Conservation (phyloP, 306 rosid genomes). For the Quercus variabilis region DNA sequence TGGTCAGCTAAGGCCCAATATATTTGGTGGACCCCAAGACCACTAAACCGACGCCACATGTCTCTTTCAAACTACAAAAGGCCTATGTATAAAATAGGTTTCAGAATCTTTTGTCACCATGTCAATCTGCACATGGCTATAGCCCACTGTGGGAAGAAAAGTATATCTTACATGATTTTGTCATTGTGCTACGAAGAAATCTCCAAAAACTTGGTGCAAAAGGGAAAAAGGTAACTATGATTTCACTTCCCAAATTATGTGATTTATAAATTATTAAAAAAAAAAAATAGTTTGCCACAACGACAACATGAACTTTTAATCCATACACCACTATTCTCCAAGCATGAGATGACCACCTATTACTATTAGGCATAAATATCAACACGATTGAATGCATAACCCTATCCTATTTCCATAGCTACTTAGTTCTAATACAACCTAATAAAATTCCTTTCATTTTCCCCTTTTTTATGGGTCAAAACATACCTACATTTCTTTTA, state of each 20-base stretch:
- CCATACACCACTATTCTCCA: no score
- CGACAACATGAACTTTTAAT: neutral
- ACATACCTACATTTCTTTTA: neutral
- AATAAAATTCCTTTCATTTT: neutral
- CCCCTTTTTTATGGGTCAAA: neutral
- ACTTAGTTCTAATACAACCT: conserved; percentile 13
- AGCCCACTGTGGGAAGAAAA: conserved; percentile 22
- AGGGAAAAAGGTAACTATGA: neutral
- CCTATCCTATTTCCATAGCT: neutral
- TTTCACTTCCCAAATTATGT: neutral
- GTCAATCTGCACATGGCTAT: conserved; percentile 60
- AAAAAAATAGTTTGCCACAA: neutral
- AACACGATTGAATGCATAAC: neutral
- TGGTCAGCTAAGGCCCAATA: conserved; percentile 27
- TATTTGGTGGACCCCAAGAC: conserved; percentile 33
- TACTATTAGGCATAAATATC: neutral
- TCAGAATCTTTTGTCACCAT: conserved; percentile 16
- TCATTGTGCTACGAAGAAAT: conserved; percentile 35
- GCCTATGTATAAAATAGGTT: neutral
- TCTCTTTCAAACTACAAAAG: neutral
- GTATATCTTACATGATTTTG: conserved; percentile 7
- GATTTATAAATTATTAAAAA: no score
- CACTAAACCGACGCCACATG: conserved; percentile 27
- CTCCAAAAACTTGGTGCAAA: neutral
- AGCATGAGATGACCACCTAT: neutral